These are phyloP conservation scores for Microthyrium microscopicum DNA, from an alignment of 2,329 filamentous ascomycete species.

Conservation along the genomic window DNA sequence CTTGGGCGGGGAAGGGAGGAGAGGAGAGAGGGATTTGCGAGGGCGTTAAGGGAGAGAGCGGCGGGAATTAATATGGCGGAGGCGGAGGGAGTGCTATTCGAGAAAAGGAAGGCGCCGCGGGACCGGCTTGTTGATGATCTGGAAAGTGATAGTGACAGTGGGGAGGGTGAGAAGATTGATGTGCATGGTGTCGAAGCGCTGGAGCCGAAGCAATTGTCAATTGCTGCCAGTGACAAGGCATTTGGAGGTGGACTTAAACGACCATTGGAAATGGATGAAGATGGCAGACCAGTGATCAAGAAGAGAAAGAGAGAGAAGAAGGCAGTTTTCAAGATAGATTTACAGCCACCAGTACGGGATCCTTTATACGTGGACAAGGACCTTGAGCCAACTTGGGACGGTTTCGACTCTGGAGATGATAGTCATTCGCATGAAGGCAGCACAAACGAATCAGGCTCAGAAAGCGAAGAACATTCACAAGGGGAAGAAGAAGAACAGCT, in stretches of 20 bases:
- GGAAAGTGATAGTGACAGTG: constrained; percentile 17
- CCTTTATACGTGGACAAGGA: no score
- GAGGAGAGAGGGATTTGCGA: constrained; percentile 50
- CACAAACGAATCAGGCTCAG: constrained; percentile 16
- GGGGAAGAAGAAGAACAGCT: constrained; percentile 1
- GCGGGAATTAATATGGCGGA: constrained; percentile 43
- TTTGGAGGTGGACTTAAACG: constrained; percentile 73
- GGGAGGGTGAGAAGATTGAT: constrained; percentile 10
- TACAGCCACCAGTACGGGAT: constrained; percentile 16
- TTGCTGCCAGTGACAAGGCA: constrained; percentile 8
- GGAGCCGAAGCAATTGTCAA: constrained; percentile 1
- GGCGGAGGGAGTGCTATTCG: constrained; percentile 39
- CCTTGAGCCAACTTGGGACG: no score
- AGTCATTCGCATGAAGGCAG: no score
- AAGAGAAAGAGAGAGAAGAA: constrained; percentile 55
- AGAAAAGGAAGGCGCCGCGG: constrained; percentile 15
- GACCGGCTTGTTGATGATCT: constrained; percentile 10
- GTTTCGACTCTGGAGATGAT: no score
- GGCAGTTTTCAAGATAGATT: constrained; percentile 26
- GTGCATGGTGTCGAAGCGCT: constrained; percentile 4
- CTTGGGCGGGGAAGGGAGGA: constrained; percentile 57
- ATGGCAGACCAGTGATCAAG: constrained; percentile 65
- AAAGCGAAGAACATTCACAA: not conserved
- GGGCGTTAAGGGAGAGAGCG: constrained; percentile 46
- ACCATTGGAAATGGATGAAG: constrained; percentile 63